Conservation (phyloP, 192 early-diverging fungal genomes). For the Radiomyces spectabilis region DNA sequence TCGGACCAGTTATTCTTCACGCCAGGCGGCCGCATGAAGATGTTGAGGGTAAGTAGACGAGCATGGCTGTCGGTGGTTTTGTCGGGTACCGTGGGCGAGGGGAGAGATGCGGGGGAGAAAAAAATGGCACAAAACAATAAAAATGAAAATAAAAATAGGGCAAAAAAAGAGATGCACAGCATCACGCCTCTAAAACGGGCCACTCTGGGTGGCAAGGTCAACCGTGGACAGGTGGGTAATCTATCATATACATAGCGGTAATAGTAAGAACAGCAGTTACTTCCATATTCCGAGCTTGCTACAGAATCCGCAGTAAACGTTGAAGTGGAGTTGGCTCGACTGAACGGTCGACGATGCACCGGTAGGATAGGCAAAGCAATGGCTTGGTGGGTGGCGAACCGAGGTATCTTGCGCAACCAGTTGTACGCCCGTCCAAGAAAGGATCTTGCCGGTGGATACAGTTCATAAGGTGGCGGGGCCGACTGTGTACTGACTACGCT, state of each 20-base stretch:
- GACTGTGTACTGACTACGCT: slow-evolving; percentile 28
- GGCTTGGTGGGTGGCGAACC: slow-evolving; percentile 20
- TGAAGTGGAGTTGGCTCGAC: background rate
- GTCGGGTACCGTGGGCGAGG: slow-evolving; percentile 24
- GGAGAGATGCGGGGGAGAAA: slow-evolving; percentile 16
- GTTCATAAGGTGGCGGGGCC: slow-evolving; percentile 27
- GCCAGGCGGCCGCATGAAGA: slow-evolving; percentile 66
- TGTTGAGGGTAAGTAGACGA: slow-evolving; percentile 58
- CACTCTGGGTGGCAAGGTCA: background rate
- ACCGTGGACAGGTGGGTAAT: background rate
- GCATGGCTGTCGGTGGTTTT: slow-evolving; percentile 10
- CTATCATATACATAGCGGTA: background rate
- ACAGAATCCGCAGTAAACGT: slow-evolving; percentile 2
- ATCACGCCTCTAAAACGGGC: slow-evolving; percentile 6
- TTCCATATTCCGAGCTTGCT: background rate
- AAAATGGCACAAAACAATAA: slow-evolving; percentile 22
- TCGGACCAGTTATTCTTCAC: slow-evolving; percentile 69
- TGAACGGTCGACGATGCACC: background rate
- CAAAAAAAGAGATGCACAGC: slow-evolving; percentile 11
- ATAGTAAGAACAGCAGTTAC: background rate
- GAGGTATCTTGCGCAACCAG: slow-evolving; percentile 25
- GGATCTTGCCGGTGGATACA: slow-evolving; percentile 23
- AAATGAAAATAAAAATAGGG: slow-evolving; percentile 9
- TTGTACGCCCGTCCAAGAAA: slow-evolving; percentile 18
- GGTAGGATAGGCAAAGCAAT: slow-evolving; percentile 19